Percentiles rank a stretch among this genome's conserved stretches.
Conservation (phyloP, 805 yeast genomes). For the Cyberlindnera mycetangii region DNA sequence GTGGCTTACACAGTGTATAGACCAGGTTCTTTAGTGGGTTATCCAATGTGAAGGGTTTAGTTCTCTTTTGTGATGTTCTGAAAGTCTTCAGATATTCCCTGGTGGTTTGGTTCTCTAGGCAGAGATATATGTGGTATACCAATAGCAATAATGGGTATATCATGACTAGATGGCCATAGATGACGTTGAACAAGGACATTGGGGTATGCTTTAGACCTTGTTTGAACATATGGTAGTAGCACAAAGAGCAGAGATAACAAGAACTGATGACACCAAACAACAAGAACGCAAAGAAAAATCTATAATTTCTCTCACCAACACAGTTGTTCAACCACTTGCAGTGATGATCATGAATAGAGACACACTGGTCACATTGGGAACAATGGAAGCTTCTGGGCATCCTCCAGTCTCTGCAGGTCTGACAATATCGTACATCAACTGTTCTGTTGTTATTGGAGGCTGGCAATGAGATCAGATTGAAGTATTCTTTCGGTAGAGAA, state of each 20-base stretch:
- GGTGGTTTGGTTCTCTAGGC: slow-evolving; percentile 62
- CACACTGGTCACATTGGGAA: slow-evolving; percentile 62
- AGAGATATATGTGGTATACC: slow-evolving; percentile 51
- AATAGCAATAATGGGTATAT: slow-evolving; percentile 56
- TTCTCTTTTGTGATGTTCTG: slow-evolving; percentile 30
- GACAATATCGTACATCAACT: slow-evolving; percentile 54
- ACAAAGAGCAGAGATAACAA: slow-evolving; percentile 27
- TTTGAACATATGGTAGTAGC: slow-evolving; percentile 33
- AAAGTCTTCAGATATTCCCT: slow-evolving; percentile 61
- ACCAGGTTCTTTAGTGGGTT: slow-evolving; percentile 31
- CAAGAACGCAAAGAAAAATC: slow-evolving; percentile 55
- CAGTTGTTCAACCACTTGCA: slow-evolving; percentile 73
- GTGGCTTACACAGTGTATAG: slow-evolving; percentile 33
- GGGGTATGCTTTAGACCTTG: slow-evolving; percentile 30
- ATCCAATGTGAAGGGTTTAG: slow-evolving; percentile 37
- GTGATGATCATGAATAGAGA: slow-evolving; percentile 32
- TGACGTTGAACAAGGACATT: slow-evolving; percentile 48
- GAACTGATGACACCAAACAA: slow-evolving; percentile 34
- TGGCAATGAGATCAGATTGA: slow-evolving; percentile 48
- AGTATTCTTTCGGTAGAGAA: slow-evolving; percentile 55
- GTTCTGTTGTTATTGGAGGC: slow-evolving; percentile 23
- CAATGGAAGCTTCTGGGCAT: slow-evolving; percentile 79
- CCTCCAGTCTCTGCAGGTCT: slow-evolving; percentile 69
- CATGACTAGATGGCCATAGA: slow-evolving; percentile 44
- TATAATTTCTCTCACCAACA: slow-evolving; percentile 70